phyloP scores from a whole-genome alignment of 441 rosid species.

The Heliophila coronopifolia region DNA sequence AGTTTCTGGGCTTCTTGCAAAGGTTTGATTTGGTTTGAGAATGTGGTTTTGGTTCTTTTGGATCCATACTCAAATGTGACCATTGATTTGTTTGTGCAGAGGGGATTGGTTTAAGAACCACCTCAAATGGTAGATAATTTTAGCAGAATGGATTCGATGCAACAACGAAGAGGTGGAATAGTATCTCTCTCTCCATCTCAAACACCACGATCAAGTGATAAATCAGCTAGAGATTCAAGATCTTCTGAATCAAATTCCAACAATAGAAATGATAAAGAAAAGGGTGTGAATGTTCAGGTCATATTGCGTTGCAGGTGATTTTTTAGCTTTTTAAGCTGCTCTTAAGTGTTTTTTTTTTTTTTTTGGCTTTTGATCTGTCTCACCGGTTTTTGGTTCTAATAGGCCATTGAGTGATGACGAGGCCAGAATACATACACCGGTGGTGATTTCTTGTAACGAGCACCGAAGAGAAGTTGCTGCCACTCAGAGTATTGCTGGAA shows the following conservation, averaged over 20 bases:
- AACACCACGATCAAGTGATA: conserved; percentile 70
- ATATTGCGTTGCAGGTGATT: conserved; percentile 89
- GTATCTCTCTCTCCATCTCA: conserved; percentile 74
- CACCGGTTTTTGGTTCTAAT: conserved; percentile 7
- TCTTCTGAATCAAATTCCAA: no score
- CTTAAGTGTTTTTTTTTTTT: neutral
- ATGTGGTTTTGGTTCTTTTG: neutral
- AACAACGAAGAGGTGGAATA: conserved; percentile 62
- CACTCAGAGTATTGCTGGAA: conserved; percentile 79
- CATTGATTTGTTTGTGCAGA: conserved; percentile 19
- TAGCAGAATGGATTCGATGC: conserved; percentile 57
- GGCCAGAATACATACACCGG: conserved; percentile 60
- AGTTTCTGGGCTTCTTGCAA: neutral
- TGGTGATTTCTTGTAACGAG: conserved; percentile 80
- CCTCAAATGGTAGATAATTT: conserved; percentile 18
- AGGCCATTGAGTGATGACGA: conserved; percentile 94
- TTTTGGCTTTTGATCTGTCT: conserved; percentile 1
- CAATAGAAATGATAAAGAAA: conserved; percentile 82
- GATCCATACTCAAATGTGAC: conserved; percentile 12
- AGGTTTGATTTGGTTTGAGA: conserved; percentile 6
- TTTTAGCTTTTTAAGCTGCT: neutral
- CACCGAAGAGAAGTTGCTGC: conserved; percentile 77
- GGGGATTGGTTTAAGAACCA: no score
- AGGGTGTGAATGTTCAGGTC: conserved; percentile 95
- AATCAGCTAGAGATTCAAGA: conserved; percentile 50